Evolutionary conservation across 2,329 filamentous ascomycete species (phyloP).

Genomic region (Ceratocystis lukuohia): DNA sequence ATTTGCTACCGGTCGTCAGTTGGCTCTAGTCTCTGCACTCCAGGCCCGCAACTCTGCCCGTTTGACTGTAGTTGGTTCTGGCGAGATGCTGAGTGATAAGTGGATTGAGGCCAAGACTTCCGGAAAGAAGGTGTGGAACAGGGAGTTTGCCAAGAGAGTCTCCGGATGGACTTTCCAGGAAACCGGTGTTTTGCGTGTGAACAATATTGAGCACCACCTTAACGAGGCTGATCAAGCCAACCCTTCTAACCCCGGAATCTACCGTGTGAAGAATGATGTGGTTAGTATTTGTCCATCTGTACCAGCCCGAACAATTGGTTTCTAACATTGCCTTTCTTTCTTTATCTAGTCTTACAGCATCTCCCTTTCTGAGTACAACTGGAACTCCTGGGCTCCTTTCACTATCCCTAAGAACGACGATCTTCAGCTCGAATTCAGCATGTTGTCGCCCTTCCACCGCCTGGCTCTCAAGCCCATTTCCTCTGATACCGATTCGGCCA

Average conservation of each 20-base stretch:
- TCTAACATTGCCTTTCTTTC: neutral
- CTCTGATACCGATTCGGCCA: slow-evolving; percentile 51
- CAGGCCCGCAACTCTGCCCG: slow-evolving; percentile 91
- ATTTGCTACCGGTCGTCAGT: slow-evolving; percentile 71
- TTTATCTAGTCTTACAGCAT: slow-evolving; percentile 62
- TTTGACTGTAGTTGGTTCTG: slow-evolving; percentile 70
- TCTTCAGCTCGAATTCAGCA: slow-evolving; percentile 92
- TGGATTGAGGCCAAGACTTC: slow-evolving; percentile 59
- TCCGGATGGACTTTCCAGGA: slow-evolving; percentile 97
- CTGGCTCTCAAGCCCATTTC: slow-evolving; percentile 50
- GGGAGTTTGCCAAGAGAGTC: slow-evolving; percentile 70
- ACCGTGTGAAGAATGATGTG: slow-evolving; percentile 92
- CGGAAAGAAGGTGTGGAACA: slow-evolving; percentile 52
- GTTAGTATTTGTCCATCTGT: slow-evolving; percentile 43
- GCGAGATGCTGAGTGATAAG: slow-evolving; percentile 73
- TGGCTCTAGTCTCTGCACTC: slow-evolving; percentile 70
- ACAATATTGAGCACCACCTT: slow-evolving; percentile 65
- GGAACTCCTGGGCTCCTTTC: slow-evolving; percentile 65
- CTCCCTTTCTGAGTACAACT: slow-evolving; percentile 72
- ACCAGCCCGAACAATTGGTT: neutral
- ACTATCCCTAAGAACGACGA: slow-evolving; percentile 53
- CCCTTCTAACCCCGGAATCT: slow-evolving; percentile 69
- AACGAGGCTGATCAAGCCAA: slow-evolving; percentile 30
- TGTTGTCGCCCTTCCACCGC: slow-evolving; percentile 96
- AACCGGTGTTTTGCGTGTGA: slow-evolving; percentile 74